Evolutionary conservation across 1,284 basidiomycete species (phyloP), one percentile per base, ranked within the genome.

Genomic region (Moesziomyces sp.): DNA sequence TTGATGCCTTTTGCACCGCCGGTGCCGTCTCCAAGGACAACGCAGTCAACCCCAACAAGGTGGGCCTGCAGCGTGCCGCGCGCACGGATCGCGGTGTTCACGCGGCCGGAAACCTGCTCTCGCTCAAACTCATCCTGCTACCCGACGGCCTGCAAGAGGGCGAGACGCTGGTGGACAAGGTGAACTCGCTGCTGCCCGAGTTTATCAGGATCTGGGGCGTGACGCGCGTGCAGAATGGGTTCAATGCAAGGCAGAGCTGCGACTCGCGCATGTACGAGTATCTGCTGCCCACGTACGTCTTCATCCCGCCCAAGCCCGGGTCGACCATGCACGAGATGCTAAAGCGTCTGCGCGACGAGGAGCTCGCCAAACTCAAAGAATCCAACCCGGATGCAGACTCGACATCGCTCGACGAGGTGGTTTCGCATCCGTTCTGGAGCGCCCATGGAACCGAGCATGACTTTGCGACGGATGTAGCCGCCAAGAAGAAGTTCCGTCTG

Each of bases 251-350:
- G 81, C 87, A 89, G 46, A 63, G 65, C 52, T 79, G 70, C 58
- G 95, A 97, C 84, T 95, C 93, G 74, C 89, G 96, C 63, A 92
- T 93, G 85, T 99, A 99, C 86, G 96, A 96, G 49, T 99, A 99
- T 85, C 93, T 93, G 85, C 91, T 99, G 76, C 97, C 97, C 0
- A 92, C 93, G 1, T 97, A 98, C 85, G 89, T 96, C 49, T 89
- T 99, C 63, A 88, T 99, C 19, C 95, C 96, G 2, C 94, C 97
- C 2, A 92, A 91, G 81, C 92, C 93, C 1, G 88, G 87, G 3
- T 61, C 56, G 13, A 58, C 55, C 3, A 84, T 84, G 82, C 70
- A 76, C 43, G 64, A 69, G n/a, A 83, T 81, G 77, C 45, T 82
- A 26, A 42, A 46, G 16, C 42, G 72, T 0, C 66, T 80, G 54